Percentiles rank a stretch among this genome's conserved stretches.
Evolutionary conservation across 805 yeast species (phyloP).

Genomic region (Candida mattraensis): DNA sequence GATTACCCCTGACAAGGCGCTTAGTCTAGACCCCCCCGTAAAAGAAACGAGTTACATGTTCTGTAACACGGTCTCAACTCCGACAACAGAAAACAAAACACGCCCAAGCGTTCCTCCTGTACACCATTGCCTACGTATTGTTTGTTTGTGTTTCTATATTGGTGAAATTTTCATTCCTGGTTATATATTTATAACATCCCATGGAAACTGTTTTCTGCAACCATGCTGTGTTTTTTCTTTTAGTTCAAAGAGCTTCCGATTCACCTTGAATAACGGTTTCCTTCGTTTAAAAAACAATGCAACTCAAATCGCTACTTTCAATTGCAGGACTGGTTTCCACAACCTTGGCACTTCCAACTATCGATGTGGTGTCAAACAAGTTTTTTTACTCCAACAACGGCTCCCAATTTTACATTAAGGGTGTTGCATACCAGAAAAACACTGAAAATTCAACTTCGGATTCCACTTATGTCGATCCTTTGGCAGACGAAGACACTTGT

Average conservation of each 20-base stretch:
- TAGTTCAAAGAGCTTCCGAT: too few species aligned
- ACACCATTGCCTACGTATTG: too few species aligned
- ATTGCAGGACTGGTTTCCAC: slow-evolving; percentile 18
- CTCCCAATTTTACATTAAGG: slow-evolving; percentile 82
- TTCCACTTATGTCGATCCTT: slow-evolving; percentile 62
- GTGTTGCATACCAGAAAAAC: slow-evolving; percentile 83
- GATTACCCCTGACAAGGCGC: too few species aligned
- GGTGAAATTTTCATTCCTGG: slow-evolving; percentile 2
- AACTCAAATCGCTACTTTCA: slow-evolving; percentile 12
- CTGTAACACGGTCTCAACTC: slow-evolving; percentile 6
- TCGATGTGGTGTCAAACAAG: slow-evolving; percentile 69
- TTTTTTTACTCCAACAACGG: slow-evolving; percentile 74
- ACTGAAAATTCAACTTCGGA: slow-evolving; percentile 41
- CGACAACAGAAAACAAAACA: slow-evolving; percentile 1
- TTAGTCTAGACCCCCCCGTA: slow-evolving; percentile 7
- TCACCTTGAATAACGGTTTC: slow-evolving; percentile 3
- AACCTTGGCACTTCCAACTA: slow-evolving; percentile 41
- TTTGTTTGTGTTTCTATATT: slow-evolving; percentile 2
- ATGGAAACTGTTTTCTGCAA: neutral
- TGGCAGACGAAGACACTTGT: slow-evolving; percentile 70
- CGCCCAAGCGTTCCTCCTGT: too few species aligned
- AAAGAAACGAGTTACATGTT: slow-evolving; percentile 15
- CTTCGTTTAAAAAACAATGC: slow-evolving; percentile 8
- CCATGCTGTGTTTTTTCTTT: too few species aligned
- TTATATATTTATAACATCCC: slow-evolving; percentile 2